Conservation (phyloP, 352 stramenopile species). For the Globisporangium nunn region DNA sequence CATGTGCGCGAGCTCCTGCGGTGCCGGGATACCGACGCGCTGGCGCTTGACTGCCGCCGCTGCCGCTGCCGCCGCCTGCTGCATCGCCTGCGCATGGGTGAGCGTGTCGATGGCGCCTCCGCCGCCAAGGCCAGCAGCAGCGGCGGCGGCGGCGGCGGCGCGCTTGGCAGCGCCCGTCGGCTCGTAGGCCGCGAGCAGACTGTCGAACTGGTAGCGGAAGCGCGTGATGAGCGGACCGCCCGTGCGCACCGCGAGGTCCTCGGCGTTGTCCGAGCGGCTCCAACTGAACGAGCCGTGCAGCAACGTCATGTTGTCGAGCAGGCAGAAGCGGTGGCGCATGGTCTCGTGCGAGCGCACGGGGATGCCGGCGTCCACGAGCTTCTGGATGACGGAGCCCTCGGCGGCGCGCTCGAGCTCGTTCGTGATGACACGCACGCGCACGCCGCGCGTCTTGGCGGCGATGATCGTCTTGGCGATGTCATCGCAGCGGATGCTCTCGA, state of each 20-base stretch:
- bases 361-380: conserved; percentile 53
- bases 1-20: not conserved
- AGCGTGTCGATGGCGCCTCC: not conserved
- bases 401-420: conserved; percentile 41
- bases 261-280: conserved; percentile 51
- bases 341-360: conserved; percentile 32
- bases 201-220: conserved; percentile 46
- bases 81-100: not conserved
- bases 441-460: conserved; percentile 33
- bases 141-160: no score
- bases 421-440: conserved; percentile 51
- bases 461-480: conserved; percentile 51
- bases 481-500: conserved; percentile 62
- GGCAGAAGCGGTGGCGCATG: conserved; percentile 67
- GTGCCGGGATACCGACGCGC: not conserved
- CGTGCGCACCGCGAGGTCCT: conserved; percentile 47
- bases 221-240: conserved; percentile 37
- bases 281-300: conserved; percentile 71
- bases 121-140: no score
- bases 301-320: conserved; percentile 50
- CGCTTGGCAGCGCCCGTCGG: conserved; percentile 1
- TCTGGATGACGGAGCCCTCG: conserved; percentile 49
- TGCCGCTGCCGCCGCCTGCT: not conserved
- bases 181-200: conserved; percentile 44
- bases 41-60: not conserved